Percentiles rank a stretch among this genome's conserved stretches.
These are phyloP conservation scores for Rhizopogon salebrosus DNA, from an alignment of 768 basidiomycete species.

Conservation along the genomic window DNA sequence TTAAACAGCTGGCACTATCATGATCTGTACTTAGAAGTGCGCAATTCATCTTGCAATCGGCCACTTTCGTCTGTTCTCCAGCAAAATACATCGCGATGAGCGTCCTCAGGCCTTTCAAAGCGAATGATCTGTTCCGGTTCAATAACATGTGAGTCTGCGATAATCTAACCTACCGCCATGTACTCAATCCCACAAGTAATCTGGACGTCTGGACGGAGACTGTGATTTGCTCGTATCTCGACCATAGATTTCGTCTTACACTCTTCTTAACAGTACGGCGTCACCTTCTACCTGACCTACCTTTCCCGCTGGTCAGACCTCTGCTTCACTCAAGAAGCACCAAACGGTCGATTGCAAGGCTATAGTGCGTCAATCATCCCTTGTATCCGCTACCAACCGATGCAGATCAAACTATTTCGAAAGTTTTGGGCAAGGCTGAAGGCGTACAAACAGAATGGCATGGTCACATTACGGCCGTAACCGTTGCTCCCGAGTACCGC, in stretches of 20 bases:
- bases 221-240: conserved; percentile 39
- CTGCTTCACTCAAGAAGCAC: conserved; percentile 77
- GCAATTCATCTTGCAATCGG: too few species aligned
- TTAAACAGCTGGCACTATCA: not conserved
- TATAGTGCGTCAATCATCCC: conserved; percentile 59
- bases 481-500: conserved; percentile 91
- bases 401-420: conserved; percentile 1
- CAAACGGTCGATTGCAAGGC: conserved; percentile 83
- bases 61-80: not conserved
- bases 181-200: conserved; percentile 49
- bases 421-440: conserved; percentile 94
- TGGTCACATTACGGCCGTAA: conserved; percentile 92
- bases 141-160: conserved; percentile 69
- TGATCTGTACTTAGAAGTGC: too few species aligned
- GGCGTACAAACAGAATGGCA: conserved; percentile 75
- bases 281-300: conserved; percentile 85
- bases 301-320: conserved; percentile 90
- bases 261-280: conserved; percentile 62
- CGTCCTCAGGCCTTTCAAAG: conserved; percentile 78
- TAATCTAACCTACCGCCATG: not conserved
- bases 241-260: not conserved
- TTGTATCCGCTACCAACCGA: not conserved
- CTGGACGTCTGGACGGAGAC: conserved; percentile 98
- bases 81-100: conserved; percentile 54
- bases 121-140: conserved; percentile 87